phyloP scores from a whole-genome alignment of 129 eudicot species.

The Sambucus nigra region DNA sequence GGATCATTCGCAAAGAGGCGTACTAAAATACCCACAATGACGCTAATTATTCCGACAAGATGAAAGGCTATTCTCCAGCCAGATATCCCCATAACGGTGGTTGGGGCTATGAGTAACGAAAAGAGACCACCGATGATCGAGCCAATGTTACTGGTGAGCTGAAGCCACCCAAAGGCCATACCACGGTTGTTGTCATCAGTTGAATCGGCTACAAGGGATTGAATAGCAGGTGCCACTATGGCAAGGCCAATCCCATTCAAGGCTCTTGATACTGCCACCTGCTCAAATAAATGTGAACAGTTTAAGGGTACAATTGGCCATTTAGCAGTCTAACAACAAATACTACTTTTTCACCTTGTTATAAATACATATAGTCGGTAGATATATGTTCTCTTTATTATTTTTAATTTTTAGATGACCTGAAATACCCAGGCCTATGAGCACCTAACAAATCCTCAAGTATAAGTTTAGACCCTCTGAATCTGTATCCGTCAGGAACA shows the following conservation, averaged over 20 bases:
- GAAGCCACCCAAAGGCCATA: slow-evolving; percentile 90
- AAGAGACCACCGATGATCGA: slow-evolving; percentile 74
- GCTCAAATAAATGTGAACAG: slow-evolving; percentile 1
- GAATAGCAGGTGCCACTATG: slow-evolving; percentile 88
- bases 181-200: slow-evolving; percentile 80
- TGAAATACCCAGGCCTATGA: too few species aligned
- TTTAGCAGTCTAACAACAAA: background rate
- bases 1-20: slow-evolving; percentile 81
- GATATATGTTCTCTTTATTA: background rate
- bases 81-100: slow-evolving; percentile 60
- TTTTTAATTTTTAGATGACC: too few species aligned
- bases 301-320: background rate
- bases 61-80: slow-evolving; percentile 95
- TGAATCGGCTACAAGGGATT: slow-evolving; percentile 88
- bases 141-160: slow-evolving; percentile 86
- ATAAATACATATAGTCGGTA: background rate
- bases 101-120: slow-evolving; percentile 65
- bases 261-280: slow-evolving; percentile 88
- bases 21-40: slow-evolving; percentile 65
- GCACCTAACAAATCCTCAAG: too few species aligned
- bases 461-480: too few species aligned
- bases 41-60: slow-evolving; percentile 77
- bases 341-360: too few species aligned
- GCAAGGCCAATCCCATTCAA: slow-evolving; percentile 94
- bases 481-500: too few species aligned